A percentile compares a stretch with the other conserved stretches of the same genome.
Conservation (phyloP, 1,139 yeast genomes). For the Kodamaea alishanica region DNA sequence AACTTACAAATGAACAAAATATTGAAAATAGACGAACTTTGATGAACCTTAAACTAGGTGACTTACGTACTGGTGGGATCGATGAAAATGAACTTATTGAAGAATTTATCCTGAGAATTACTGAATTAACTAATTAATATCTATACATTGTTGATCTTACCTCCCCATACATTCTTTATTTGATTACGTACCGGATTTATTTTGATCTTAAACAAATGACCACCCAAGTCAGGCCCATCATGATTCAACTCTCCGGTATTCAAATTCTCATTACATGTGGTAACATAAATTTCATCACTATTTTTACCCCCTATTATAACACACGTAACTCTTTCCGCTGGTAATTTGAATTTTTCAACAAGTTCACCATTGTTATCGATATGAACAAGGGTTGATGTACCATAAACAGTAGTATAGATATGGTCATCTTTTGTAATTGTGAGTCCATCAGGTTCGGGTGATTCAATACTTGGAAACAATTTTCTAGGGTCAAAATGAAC, state of each 20-base stretch:
- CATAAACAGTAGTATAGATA: constrained; percentile 68
- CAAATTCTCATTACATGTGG: constrained; percentile 57
- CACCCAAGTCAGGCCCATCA: constrained; percentile 46
- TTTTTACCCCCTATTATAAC: constrained; percentile 66
- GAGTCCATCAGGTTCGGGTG: constrained; percentile 81
- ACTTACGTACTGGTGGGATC: constrained; percentile 57
- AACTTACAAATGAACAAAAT: constrained; percentile 40
- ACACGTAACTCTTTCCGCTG: constrained; percentile 65
- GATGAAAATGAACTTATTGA: constrained; percentile 66
- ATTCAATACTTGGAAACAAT: constrained; percentile 25
- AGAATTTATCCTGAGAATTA: constrained; percentile 43
- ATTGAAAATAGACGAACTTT: constrained; percentile 53
- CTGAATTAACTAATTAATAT: constrained; percentile 5
- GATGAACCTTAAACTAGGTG: constrained; percentile 57
- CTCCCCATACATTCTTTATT: constrained; percentile 30
- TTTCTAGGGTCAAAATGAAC: constrained; percentile 41
- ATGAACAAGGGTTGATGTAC: constrained; percentile 53
- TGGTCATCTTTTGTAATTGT: constrained; percentile 59
- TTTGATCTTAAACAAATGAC: constrained; percentile 30
- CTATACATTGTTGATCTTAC: constrained; percentile 6
- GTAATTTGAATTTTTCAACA: constrained; percentile 51
- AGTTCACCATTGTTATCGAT: constrained; percentile 50
- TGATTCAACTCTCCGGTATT: constrained; percentile 32
- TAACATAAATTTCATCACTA: constrained; percentile 58
- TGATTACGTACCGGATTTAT: constrained; percentile 21